Evolutionary conservation across 164 flowering plant genomes (phyloP).

Genomic region (Vitis amurensis): DNA sequence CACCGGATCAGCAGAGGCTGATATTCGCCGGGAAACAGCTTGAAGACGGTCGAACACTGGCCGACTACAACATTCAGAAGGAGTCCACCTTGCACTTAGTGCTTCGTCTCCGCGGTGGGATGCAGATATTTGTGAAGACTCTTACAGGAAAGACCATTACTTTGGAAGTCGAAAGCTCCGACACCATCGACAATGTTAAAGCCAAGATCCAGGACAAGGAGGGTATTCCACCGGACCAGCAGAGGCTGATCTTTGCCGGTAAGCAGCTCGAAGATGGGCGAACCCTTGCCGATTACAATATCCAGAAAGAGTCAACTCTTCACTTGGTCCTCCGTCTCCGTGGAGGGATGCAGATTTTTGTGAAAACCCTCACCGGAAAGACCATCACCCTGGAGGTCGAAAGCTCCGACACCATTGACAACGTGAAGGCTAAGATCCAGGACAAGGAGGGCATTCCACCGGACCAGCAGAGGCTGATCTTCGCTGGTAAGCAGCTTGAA

Average conservation of each 20-base stretch:
- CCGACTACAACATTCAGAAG: constrained; percentile 33
- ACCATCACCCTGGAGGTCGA: constrained; percentile 16
- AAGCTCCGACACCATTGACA: constrained; percentile 18
- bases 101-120: constrained; percentile 32
- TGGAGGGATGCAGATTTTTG: constrained; percentile 17
- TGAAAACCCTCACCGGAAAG: constrained; percentile 15
- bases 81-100: constrained; percentile 32
- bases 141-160: constrained; percentile 31
- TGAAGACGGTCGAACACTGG: constrained; percentile 28
- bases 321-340: constrained; percentile 21
- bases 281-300: constrained; percentile 25
- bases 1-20: constrained; percentile 54
- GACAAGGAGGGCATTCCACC: constrained; percentile 18
- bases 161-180: constrained; percentile 22
- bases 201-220: constrained; percentile 44
- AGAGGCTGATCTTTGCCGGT: constrained; percentile 34
- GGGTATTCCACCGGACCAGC: constrained; percentile 51
- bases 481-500: constrained; percentile 10
- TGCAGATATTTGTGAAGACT: constrained; percentile 33
- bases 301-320: constrained; percentile 26
- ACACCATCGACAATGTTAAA: constrained; percentile 27
- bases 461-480: constrained; percentile 18
- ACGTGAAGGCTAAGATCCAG: constrained; percentile 15
- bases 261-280: constrained; percentile 28
- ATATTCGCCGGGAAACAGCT: constrained; percentile 44